Percentiles rank a stretch among this genome's conserved stretches.
Evolutionary conservation across 495 filamentous ascomycete species (phyloP).

Genomic region (Recurvomyces mirabilis): DNA sequence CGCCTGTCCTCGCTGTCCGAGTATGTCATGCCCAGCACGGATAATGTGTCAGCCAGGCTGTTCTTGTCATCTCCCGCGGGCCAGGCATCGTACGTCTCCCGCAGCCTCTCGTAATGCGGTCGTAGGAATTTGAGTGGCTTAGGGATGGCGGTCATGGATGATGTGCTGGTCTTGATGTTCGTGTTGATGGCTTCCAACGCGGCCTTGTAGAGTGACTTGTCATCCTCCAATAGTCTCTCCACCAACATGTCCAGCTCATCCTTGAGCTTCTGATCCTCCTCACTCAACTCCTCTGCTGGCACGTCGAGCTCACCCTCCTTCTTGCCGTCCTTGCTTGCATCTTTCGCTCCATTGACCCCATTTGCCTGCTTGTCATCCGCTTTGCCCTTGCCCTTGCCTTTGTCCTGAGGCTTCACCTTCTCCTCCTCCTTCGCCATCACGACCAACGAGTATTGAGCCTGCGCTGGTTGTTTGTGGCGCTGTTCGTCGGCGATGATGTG

Average conservation of each 20-base stretch:
- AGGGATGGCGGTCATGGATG: constrained; percentile 97
- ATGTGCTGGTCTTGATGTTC: constrained; percentile 96
- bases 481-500: background rate
- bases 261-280: constrained; percentile 97
- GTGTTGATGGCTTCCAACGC: constrained; percentile 90
- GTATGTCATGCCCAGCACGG: constrained; percentile 97
- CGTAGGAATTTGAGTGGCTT: constrained; percentile 97
- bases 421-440: constrained; percentile 82
- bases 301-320: constrained; percentile 50
- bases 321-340: constrained; percentile 39
- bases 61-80: constrained; percentile 71
- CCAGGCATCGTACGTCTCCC: constrained; percentile 81
- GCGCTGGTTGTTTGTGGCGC: background rate
- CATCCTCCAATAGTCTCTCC: constrained; percentile 81
- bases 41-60: constrained; percentile 86
- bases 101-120: constrained; percentile 83
- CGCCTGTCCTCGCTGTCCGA: constrained; percentile 92
- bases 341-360: constrained; percentile 15
- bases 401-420: constrained; percentile 70
- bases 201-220: constrained; percentile 78
- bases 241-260: constrained; percentile 97
- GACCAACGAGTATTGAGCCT: constrained; percentile 1
- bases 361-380: constrained; percentile 18
- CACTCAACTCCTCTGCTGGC: constrained; percentile 74
- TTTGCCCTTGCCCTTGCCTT: constrained; percentile 85